Base-by-base conservation (phyloP, 73 alveolate genomes). In the Blepharisma stoltei region DNA sequence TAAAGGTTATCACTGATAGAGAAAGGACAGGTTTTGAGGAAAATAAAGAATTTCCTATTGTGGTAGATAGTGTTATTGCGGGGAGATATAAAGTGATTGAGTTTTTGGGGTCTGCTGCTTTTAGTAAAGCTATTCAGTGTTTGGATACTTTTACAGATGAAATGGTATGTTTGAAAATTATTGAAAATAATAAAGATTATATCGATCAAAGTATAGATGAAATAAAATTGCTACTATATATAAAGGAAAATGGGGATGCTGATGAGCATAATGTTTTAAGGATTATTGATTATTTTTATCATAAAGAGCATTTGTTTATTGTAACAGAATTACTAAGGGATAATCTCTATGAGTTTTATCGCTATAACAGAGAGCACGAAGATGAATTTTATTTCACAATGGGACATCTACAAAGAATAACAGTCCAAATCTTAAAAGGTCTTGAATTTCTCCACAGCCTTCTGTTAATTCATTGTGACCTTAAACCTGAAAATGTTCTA, bases 1-100 rank as follows among this genome's bases (percentile, higher is more conserved):
- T 96, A 67, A 91, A 93, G 77, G 98, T 96, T 21, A 97, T 96
- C 5, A 92, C 87, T 55, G 99, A 96, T 84, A 96, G 99, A 71
- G 98, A 95, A 70, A 95, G 97, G 81, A 96, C 99, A 6, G 99
- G 99, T 4, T 96, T 96, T 81, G 99, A 96, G 81, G 99, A 96
- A 78, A 89, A 98, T 0, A 96, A 95, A 82, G 99, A 96, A 54
- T 96, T 96, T 86, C 97, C 97, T 44, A 95, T 96, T 25, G 99
- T 95, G 32, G 88, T 95, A 8, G 93, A 94, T 80, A 87, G 97
- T 53, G 90, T 96, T 49, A 91, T 96, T 5, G 99, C 98, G 0
- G 99, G 99, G 8, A 86, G 99, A 67, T 96, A 96, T 81, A 85
- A 94, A 81, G 95, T 96, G 8, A 82, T 94, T 55, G 99, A 95